phyloP scores from a whole-genome alignment of 2,329 filamentous ascomycete genomes.

The Graphiopsis chlorocephala region DNA sequence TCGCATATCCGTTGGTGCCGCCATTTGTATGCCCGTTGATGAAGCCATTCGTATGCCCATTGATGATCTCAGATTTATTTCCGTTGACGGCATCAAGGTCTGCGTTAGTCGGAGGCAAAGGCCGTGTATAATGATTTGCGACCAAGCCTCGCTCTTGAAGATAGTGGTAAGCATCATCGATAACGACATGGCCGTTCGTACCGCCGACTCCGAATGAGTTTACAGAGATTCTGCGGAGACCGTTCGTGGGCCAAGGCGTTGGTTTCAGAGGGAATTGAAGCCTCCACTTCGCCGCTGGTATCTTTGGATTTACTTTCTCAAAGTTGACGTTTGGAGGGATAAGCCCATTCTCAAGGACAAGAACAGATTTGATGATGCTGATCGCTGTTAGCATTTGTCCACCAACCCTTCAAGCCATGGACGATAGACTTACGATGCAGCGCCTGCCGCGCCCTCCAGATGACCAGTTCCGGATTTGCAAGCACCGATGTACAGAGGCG shows the following conservation, averaged over 20 bases:
- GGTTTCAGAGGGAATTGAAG: slow-evolving; percentile 20
- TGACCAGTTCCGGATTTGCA: slow-evolving; percentile 29
- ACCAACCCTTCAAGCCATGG: neutral
- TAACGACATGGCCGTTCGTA: slow-evolving; percentile 30
- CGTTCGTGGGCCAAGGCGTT: slow-evolving; percentile 31
- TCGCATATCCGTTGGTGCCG: neutral
- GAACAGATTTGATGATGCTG: slow-evolving; percentile 19
- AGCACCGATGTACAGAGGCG: slow-evolving; percentile 24
- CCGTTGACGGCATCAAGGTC: neutral
- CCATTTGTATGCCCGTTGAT: neutral
- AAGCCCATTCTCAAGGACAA: slow-evolving; percentile 24
- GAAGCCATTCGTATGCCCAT: neutral
- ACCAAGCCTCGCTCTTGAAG: neutral
- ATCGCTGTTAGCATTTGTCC: neutral
- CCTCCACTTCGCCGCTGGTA: slow-evolving; percentile 28
- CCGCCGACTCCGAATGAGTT: slow-evolving; percentile 31
- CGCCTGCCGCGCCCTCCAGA: slow-evolving; percentile 18
- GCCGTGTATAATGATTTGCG: neutral
- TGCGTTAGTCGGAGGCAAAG: neutral
- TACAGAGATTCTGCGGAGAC: slow-evolving; percentile 16
- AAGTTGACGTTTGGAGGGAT: slow-evolving; percentile 29
- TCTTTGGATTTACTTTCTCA: slow-evolving; percentile 24
- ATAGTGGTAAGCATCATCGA: slow-evolving; percentile 20
- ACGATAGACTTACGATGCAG: slow-evolving; percentile 2
- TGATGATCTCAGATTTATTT: neutral